Evolutionary conservation across 768 basidiomycete genomes (phyloP).

Genomic region (Lentinula aciculospora): DNA sequence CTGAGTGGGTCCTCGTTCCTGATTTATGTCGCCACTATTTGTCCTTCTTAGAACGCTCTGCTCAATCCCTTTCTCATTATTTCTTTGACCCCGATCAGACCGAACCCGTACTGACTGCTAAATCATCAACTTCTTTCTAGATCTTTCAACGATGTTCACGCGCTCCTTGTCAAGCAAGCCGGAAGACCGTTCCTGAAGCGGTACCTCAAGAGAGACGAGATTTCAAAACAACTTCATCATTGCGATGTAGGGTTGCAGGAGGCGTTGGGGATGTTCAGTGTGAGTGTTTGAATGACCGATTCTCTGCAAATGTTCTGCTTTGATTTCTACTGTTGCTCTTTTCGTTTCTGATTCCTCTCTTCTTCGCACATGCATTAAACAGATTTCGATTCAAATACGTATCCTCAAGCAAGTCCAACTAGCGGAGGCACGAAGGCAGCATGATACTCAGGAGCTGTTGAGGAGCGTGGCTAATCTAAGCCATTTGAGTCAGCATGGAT

Average conservation of each 20-base stretch:
- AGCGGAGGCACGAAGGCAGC: conserved; percentile 21
- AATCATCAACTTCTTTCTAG: conserved; percentile 16
- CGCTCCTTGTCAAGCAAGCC: conserved; percentile 53
- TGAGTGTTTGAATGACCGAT: conserved; percentile 23
- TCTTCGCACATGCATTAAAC: neutral
- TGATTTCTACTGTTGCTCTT: too few species aligned
- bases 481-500: neutral
- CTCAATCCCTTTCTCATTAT: too few species aligned
- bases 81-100: too few species aligned
- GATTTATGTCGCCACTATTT: neutral
- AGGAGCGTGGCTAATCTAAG: neutral
- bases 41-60: too few species aligned
- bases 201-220: conserved; percentile 72
- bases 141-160: conserved; percentile 36
- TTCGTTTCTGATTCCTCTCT: neutral
- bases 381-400: conserved; percentile 48
- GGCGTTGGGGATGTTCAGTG: conserved; percentile 46
- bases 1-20: conserved; percentile 31
- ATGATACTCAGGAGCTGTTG: conserved; percentile 1
- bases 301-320: too few species aligned
- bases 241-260: conserved; percentile 52
- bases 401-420: conserved; percentile 45
- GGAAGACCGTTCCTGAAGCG: conserved; percentile 72
- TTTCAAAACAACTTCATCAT: conserved; percentile 40
- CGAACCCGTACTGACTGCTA: too few species aligned